These are phyloP conservation scores for Dactylellina leptospora DNA, from an alignment of 2,329 filamentous ascomycete genomes.

Conservation along the genomic window DNA sequence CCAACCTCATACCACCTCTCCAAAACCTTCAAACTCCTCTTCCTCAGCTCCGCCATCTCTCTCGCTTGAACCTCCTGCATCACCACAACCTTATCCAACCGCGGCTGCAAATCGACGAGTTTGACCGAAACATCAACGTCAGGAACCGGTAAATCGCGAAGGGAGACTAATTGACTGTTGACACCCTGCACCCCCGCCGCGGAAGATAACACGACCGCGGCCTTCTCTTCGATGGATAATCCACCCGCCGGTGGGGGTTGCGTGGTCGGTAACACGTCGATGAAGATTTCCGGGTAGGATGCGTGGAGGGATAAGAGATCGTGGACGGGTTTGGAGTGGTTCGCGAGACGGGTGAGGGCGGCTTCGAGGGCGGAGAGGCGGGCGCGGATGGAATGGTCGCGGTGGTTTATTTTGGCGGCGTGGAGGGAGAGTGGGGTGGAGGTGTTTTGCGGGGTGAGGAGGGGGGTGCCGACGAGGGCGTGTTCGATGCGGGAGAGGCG, in stretches of 20 bases:
- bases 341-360: constrained; percentile 55
- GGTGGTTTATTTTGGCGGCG: constrained; percentile 64
- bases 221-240: constrained; percentile 65
- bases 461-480: constrained; percentile 66
- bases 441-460: constrained; percentile 63
- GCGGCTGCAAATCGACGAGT: constrained; percentile 69
- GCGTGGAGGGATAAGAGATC: constrained; percentile 68
- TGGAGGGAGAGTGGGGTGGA: constrained; percentile 66
- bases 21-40: constrained; percentile 70
- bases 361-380: constrained; percentile 56
- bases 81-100: constrained; percentile 70
- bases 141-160: constrained; percentile 68
- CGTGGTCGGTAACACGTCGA: constrained; percentile 67
- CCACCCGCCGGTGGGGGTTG: constrained; percentile 60
- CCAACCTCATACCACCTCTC: constrained; percentile 78
- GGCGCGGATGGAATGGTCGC: constrained; percentile 64
- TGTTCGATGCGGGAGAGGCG: constrained; percentile 71
- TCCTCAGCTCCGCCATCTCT: constrained; percentile 71
- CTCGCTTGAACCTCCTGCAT: constrained; percentile 70
- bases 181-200: constrained; percentile 68
- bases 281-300: constrained; percentile 58
- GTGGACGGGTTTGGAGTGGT: constrained; percentile 55
- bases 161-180: constrained; percentile 68
- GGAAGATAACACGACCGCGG: constrained; percentile 67
- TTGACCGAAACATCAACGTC: constrained; percentile 67